These are phyloP conservation scores for Pseudogymnoascus sp. DNA, from an alignment of 2,329 filamentous ascomycete species.

Conservation along the genomic window DNA sequence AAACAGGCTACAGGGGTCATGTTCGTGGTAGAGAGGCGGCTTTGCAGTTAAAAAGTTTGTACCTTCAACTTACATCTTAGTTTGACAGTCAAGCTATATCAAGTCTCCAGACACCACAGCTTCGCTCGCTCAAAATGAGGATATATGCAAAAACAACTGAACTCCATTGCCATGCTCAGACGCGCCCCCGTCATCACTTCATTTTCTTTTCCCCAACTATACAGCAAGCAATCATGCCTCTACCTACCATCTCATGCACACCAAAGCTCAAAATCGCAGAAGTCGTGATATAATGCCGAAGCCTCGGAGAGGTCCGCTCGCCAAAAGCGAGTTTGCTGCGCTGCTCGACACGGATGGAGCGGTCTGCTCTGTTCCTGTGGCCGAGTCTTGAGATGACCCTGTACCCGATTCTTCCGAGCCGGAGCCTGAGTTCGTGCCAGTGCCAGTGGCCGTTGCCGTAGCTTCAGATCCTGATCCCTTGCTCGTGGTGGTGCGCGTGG, in stretches of 20 bases:
- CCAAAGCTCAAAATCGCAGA: not conserved
- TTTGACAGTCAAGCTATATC: not conserved
- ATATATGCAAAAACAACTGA: slow-evolving; percentile 4
- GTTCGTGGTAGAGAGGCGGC: not conserved
- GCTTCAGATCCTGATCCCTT: not conserved
- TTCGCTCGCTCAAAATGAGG: not conserved
- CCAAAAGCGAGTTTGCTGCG: not conserved
- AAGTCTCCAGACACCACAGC: not conserved
- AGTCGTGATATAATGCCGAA: not conserved
- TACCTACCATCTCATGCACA: not conserved
- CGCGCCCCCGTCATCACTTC: not conserved
- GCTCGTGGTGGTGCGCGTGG: not conserved
- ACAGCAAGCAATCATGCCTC: not conserved
- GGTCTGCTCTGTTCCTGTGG: not conserved
- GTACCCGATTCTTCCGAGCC: not conserved
- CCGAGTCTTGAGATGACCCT: not conserved
- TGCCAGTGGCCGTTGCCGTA: not conserved
- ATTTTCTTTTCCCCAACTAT: not conserved
- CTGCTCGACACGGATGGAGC: not conserved
- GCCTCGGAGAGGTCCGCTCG: not conserved
- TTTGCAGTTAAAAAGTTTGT: not conserved
- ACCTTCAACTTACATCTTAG: not conserved
- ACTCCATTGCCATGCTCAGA: slow-evolving; percentile 3
- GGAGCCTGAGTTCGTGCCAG: not conserved
- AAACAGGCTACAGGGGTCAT: not conserved